phyloP scores from a whole-genome alignment of 2,329 filamentous ascomycete species.

The Trichoderma sp. region DNA sequence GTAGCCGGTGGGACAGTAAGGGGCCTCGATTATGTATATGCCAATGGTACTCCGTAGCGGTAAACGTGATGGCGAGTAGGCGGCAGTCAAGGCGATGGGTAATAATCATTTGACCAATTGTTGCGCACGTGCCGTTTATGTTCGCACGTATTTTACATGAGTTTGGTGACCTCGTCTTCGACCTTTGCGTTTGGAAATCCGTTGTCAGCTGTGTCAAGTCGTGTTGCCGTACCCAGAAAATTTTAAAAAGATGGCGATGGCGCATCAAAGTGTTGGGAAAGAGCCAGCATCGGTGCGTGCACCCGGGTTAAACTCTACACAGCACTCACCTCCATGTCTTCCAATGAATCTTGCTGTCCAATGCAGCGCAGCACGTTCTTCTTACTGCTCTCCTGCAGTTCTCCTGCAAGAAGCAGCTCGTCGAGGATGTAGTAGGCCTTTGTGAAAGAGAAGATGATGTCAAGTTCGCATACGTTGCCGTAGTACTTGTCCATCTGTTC shows the following conservation, averaged over 20 bases:
- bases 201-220: slow-evolving; percentile 37
- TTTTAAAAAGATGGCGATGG: not conserved
- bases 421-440: slow-evolving; percentile 99
- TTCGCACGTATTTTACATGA: slow-evolving; percentile 65
- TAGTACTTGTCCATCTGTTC: slow-evolving; percentile 99
- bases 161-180: slow-evolving; percentile 86
- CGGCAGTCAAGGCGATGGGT: not conserved
- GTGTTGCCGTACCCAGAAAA: slow-evolving; percentile 20
- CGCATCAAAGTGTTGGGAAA: slow-evolving; percentile 26
- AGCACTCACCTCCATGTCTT: slow-evolving; percentile 95
- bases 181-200: slow-evolving; percentile 54
- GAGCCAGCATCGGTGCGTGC: slow-evolving; percentile 22
- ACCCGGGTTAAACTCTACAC: slow-evolving; percentile 26
- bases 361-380: slow-evolving; percentile 98
- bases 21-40: not conserved
- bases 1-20: slow-evolving; percentile 14
- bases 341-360: slow-evolving; percentile 92
- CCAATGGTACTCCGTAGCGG: not conserved
- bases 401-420: slow-evolving; percentile 89
- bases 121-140: not conserved
- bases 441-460: slow-evolving; percentile 99
- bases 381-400: slow-evolving; percentile 98
- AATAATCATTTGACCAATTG: slow-evolving; percentile 1
- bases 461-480: slow-evolving; percentile 98
- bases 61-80: not conserved